Conservation (phyloP, 2,329 filamentous ascomycete genomes). For the Pseudodiploospora longispora region DNA sequence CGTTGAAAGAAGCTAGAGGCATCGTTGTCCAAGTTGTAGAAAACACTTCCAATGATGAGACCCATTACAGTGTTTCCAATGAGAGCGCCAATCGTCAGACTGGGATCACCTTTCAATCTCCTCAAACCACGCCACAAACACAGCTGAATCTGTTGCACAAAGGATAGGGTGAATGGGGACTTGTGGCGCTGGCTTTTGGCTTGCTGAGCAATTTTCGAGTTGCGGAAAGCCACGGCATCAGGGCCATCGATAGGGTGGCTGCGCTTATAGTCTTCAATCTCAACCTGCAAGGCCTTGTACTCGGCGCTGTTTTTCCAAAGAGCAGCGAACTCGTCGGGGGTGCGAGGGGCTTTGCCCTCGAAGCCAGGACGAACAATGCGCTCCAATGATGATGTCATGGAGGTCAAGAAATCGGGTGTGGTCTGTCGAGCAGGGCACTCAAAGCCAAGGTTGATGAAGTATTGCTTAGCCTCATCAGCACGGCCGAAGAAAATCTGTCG, state of each 20-base stretch:
- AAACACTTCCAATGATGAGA: slow-evolving; percentile 71
- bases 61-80: slow-evolving; percentile 69
- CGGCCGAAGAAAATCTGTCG: slow-evolving; percentile 57
- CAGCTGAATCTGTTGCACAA: slow-evolving; percentile 64
- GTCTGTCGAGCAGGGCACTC: slow-evolving; percentile 59
- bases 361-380: slow-evolving; percentile 48
- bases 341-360: slow-evolving; percentile 48
- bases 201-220: slow-evolving; percentile 45
- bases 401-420: slow-evolving; percentile 64
- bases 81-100: slow-evolving; percentile 59
- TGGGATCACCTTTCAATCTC: slow-evolving; percentile 68
- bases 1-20: slow-evolving; percentile 70
- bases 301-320: slow-evolving; percentile 49
- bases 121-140: slow-evolving; percentile 76
- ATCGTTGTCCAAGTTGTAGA: slow-evolving; percentile 62
- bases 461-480: slow-evolving; percentile 50
- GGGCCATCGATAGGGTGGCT: slow-evolving; percentile 45
- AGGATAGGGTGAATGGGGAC: slow-evolving; percentile 79
- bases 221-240: slow-evolving; percentile 50
- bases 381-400: slow-evolving; percentile 54
- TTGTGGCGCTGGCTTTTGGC: slow-evolving; percentile 52
- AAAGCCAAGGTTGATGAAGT: slow-evolving; percentile 61
- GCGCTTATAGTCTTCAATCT: slow-evolving; percentile 49
- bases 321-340: slow-evolving; percentile 52
- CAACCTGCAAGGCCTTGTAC: slow-evolving; percentile 41